These are phyloP conservation scores for Galeopsis tetrahit DNA, from an alignment of 257 asterid genomes.

Conservation along the genomic window DNA sequence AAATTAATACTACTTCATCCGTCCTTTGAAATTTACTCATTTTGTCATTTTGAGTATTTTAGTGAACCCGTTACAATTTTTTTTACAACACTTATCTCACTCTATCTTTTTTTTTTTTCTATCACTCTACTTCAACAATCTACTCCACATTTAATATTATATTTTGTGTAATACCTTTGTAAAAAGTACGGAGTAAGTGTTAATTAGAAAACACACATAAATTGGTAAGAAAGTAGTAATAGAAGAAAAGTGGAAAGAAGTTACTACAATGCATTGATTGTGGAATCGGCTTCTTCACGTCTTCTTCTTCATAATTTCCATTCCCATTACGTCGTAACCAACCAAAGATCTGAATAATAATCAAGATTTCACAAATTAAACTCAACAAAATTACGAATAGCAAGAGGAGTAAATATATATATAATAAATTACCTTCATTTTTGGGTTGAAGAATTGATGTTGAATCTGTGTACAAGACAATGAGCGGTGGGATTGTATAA, in stretches of 20 bases:
- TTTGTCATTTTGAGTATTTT: too few species aligned
- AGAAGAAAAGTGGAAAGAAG: conserved; percentile 23
- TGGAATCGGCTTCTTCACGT: conserved; percentile 34
- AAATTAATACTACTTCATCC: too few species aligned
- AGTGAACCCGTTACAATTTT: too few species aligned
- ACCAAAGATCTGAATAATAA: conserved; percentile 61
- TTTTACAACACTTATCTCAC: too few species aligned
- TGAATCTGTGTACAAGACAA: not conserved
- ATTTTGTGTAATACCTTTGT: too few species aligned
- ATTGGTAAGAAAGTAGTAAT: too few species aligned
- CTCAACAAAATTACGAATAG: not conserved
- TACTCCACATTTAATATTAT: too few species aligned
- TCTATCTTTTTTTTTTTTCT: too few species aligned
- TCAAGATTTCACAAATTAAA: conserved; percentile 16
- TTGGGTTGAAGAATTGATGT: not conserved
- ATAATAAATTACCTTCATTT: conserved; percentile 62
- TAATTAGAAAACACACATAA: too few species aligned
- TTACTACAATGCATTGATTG: conserved; percentile 53
- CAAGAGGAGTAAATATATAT: not conserved
- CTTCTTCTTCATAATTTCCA: conserved; percentile 38
- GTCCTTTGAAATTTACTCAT: too few species aligned
- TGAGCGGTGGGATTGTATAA: conserved; percentile 19
- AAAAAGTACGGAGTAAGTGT: too few species aligned
- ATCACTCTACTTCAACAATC: too few species aligned
- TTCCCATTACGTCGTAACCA: conserved; percentile 65